Conservation (phyloP, 345 rosid species). For the Cardamine chenopodiifolia region DNA sequence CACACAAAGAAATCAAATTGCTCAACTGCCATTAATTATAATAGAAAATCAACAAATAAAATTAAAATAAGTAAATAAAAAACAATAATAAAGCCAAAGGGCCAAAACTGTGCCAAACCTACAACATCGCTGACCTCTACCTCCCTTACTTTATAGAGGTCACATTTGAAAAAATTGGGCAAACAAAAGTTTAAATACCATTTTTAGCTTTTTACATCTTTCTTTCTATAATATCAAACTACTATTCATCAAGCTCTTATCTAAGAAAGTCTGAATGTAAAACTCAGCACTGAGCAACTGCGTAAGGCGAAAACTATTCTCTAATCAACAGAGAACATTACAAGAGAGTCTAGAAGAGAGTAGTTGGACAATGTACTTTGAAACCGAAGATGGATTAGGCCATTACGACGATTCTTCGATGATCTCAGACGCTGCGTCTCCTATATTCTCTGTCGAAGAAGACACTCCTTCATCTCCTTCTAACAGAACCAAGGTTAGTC, state of each 20-base stretch:
- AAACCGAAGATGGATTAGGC: slow-evolving; percentile 28
- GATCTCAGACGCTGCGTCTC: slow-evolving; percentile 47
- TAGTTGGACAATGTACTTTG: slow-evolving; percentile 45
- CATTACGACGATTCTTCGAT: slow-evolving; percentile 37
- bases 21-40: slow-evolving; percentile 11
- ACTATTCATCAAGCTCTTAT: slow-evolving; percentile 8
- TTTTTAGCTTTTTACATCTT: slow-evolving; percentile 1
- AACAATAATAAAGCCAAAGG: slow-evolving; percentile 1
- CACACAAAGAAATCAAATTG: slow-evolving; percentile 22
- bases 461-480: slow-evolving; percentile 46
- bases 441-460: slow-evolving; percentile 29
- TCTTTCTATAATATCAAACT: background rate
- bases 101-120: slow-evolving; percentile 30
- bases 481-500: slow-evolving; percentile 41
- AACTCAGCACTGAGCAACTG: slow-evolving; percentile 36
- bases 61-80: slow-evolving; percentile 19
- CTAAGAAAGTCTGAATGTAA: slow-evolving; percentile 33
- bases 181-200: slow-evolving; percentile 25
- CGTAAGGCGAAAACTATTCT: slow-evolving; percentile 20
- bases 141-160: slow-evolving; percentile 21
- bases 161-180: slow-evolving; percentile 21
- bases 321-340: slow-evolving; percentile 32
- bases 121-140: slow-evolving; percentile 16
- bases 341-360: slow-evolving; percentile 38
- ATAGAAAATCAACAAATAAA: slow-evolving; percentile 18